Evolutionary conservation across 306 rosid species (phyloP), one percentile per base, ranked within the genome.

Genomic region (Vachellia pachyceras): DNA sequence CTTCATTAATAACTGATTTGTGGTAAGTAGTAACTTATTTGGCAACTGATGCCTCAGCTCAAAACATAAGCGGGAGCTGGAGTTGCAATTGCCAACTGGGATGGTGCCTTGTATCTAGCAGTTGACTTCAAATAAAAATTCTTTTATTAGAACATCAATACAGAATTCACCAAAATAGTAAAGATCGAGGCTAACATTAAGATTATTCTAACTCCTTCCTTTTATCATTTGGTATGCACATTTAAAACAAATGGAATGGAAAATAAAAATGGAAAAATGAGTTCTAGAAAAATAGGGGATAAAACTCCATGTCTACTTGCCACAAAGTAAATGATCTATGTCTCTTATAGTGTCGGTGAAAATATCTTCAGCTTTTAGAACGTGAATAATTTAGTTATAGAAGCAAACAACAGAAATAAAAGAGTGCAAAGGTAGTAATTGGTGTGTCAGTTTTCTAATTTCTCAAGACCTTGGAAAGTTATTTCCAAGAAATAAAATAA

Each of bases 41-140:
- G 99, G 98, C 99, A 95, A 63, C 99, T 98, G 25, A 95, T 93
- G 84, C 99, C 99, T 58, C 99, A 88, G 84, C 98, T 95, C 86
- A 95, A 82, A 65, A 95, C 99, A 79, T 93, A 90, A 67, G 98
- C 96, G 47, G 99, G 99, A 74, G 99, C 98, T 50, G 99, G 99
- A 46, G 99, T 95, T 49, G 99, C 99, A 22, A 93, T 95, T 0
- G 99, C 99, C 86, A 95, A 78, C 60, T 98, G 95, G 57, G 99
- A 87, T 1, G 99, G 97, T 9, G 98, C 98, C 86, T 88, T 87
- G 92, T 93, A 95, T 41, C 98, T 94, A 42, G 87, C 99, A 25
- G 99, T 95, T 54, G 99, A 95, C 99, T 95, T 93, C 61, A 72
- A 36, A 37, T 42, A 70, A 66, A 73, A 80, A 63, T 50, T 33